These are phyloP conservation scores for Ilyonectria mors-panacis DNA, from an alignment of 2,329 filamentous ascomycete genomes.

Conservation along the genomic window DNA sequence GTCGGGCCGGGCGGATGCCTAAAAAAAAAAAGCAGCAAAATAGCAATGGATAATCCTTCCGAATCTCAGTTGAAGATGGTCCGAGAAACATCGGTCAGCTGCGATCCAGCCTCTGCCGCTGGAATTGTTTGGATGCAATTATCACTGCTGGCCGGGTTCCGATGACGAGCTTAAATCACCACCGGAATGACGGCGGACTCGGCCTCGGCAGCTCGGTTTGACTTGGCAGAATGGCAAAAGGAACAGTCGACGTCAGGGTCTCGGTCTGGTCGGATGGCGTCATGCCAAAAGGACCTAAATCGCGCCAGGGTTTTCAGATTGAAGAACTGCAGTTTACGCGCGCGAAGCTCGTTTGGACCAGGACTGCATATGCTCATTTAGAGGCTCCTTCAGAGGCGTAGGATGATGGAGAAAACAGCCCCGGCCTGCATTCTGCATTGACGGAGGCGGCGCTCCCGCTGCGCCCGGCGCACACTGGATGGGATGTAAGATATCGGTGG, in stretches of 20 bases:
- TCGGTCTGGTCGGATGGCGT: constrained; percentile 8
- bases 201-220: constrained; percentile 27
- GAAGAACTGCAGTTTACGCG: neutral
- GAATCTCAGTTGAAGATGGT: constrained; percentile 21
- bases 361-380: neutral
- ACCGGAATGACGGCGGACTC: constrained; percentile 35
- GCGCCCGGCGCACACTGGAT: neutral
- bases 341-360: neutral
- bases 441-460: neutral
- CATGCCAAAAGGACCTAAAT: constrained; percentile 9
- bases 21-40: constrained; percentile 21
- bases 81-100: constrained; percentile 21
- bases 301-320: neutral
- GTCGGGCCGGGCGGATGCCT: neutral
- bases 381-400: neutral
- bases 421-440: neutral
- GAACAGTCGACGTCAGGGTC: constrained; percentile 2
- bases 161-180: constrained; percentile 40
- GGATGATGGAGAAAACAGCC: neutral
- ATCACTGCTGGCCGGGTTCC: constrained; percentile 30
- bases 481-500: neutral
- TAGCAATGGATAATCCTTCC: constrained; percentile 10
- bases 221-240: neutral
- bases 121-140: neutral
- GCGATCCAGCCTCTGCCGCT: constrained; percentile 13